Conservation (phyloP, 768 basidiomycete genomes). For the Russula virescens region DNA sequence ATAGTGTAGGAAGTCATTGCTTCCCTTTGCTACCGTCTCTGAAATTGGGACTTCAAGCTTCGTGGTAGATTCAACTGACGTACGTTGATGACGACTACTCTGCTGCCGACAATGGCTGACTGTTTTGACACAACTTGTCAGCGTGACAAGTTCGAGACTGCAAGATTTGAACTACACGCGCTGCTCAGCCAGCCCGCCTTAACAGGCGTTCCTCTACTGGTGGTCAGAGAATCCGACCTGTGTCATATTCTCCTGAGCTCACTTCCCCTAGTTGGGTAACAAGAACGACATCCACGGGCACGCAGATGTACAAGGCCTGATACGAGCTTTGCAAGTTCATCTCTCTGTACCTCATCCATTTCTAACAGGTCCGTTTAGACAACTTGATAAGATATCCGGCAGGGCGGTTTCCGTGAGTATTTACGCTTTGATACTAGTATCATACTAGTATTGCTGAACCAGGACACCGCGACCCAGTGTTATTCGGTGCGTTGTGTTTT, state of each 20-base stretch:
- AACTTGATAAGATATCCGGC: constrained; percentile 74
- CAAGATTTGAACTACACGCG: constrained; percentile 79
- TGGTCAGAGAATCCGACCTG: constrained; percentile 45
- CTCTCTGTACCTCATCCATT: not conserved
- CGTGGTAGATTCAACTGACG: constrained; percentile 89
- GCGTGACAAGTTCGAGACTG: constrained; percentile 78
- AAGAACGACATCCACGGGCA: constrained; percentile 85
- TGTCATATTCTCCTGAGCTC: not conserved
- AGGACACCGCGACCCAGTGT: constrained; percentile 42
- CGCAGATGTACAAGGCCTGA: constrained; percentile 76
- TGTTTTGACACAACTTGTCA: constrained; percentile 29
- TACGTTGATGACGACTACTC: constrained; percentile 34
- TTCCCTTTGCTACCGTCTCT: not conserved
- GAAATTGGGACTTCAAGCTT: constrained; percentile 46
- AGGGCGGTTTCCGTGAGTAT: constrained; percentile 78
- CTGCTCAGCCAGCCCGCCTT: constrained; percentile 62
- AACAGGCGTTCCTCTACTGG: constrained; percentile 69
- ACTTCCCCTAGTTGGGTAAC: constrained; percentile 64
- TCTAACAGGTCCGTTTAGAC: constrained; percentile 34
- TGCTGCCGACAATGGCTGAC: not conserved
- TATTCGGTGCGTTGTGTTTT: constrained; percentile 52
- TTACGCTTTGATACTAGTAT: not conserved
- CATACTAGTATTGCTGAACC: not conserved
- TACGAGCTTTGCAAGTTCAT: constrained; percentile 58
- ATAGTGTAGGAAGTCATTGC: constrained; percentile 57